Percentiles rank a stretch among this genome's conserved stretches.
Conservation (phyloP, 2,329 filamentous ascomycete species). For the Aspergillus japonicus region DNA sequence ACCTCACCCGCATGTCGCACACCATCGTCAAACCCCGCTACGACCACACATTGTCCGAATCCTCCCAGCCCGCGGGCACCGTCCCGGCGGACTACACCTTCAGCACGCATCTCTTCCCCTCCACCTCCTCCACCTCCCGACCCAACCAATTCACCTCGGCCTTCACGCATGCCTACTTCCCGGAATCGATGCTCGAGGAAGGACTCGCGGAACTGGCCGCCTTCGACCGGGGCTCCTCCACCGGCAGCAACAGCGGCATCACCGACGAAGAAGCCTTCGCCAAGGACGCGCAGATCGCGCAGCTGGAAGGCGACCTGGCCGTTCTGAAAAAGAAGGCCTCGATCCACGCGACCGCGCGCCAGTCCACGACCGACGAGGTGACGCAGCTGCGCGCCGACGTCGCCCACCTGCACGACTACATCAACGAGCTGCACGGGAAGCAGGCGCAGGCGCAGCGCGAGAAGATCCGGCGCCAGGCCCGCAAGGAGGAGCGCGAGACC, state of each 20-base stretch:
- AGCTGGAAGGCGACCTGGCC: conserved; percentile 42
- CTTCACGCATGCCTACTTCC: conserved; percentile 41
- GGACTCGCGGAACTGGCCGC: conserved; percentile 40
- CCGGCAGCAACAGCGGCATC: conserved; percentile 14
- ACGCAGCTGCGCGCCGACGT: conserved; percentile 38
- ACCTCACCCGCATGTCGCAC: conserved; percentile 52
- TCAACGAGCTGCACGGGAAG: conserved; percentile 40
- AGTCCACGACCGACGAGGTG: conserved; percentile 36
- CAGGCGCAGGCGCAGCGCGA: conserved; percentile 35
- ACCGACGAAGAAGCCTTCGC: conserved; percentile 21
- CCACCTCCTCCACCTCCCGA: conserved; percentile 4
- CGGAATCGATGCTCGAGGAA: conserved; percentile 40
- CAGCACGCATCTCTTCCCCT: conserved; percentile 37
- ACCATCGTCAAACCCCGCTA: conserved; percentile 73
- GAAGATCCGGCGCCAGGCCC: conserved; percentile 35
- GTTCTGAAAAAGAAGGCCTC: conserved; percentile 39
- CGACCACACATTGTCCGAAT: conserved; percentile 40
- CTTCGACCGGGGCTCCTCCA: conserved; percentile 27
- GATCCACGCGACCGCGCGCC: conserved; percentile 37
- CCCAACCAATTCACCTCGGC: conserved; percentile 36
- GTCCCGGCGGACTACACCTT: conserved; percentile 46
- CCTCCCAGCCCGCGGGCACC: conserved; percentile 33
- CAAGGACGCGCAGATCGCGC: conserved; percentile 27
- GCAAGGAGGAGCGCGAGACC: conserved; percentile 42
- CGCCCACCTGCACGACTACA: conserved; percentile 36